Evolutionary conservation across 192 early-diverging fungal genomes (phyloP).

Genomic region (Entomortierella parvispora): DNA sequence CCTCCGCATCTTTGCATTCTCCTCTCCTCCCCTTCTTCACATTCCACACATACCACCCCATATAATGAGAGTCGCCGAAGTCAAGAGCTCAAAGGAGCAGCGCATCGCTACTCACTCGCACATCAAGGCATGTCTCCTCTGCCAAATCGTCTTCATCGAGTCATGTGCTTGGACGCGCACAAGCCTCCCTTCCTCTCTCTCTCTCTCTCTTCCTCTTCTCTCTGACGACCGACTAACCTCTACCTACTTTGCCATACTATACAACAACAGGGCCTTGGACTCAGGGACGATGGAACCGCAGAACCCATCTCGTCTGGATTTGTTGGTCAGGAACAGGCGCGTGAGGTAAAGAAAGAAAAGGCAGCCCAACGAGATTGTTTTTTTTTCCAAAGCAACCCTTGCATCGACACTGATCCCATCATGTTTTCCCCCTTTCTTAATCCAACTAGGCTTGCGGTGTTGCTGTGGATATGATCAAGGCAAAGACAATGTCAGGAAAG

Average conservation of each 20-base stretch:
- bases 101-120: slow-evolving; percentile 97
- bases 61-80: slow-evolving; percentile 92
- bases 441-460: slow-evolving; percentile 84
- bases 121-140: slow-evolving; percentile 88
- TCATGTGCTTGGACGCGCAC: slow-evolving; percentile 30
- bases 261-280: slow-evolving; percentile 70
- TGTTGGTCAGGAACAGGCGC: slow-evolving; percentile 96
- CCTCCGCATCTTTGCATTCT: not conserved
- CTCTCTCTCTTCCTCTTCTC: not conserved
- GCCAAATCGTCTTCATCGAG: no score
- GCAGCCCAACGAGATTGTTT: not conserved
- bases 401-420: not conserved
- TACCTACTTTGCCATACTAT: not conserved
- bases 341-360: slow-evolving; percentile 73
- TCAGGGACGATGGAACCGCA: slow-evolving; percentile 87
- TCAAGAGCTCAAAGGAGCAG: slow-evolving; percentile 93
- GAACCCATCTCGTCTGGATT: slow-evolving; percentile 92
- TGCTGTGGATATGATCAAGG: slow-evolving; percentile 93
- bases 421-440: slow-evolving; percentile 2
- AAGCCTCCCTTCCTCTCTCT: not conserved
- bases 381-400: not conserved
- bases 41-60: not conserved
- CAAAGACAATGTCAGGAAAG: slow-evolving; percentile 97
- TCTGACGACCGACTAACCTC: slow-evolving; percentile 2
- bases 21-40: not conserved